Base-by-base conservation (phyloP, 805 yeast species). In the Metschnikowia colocasiae region DNA sequence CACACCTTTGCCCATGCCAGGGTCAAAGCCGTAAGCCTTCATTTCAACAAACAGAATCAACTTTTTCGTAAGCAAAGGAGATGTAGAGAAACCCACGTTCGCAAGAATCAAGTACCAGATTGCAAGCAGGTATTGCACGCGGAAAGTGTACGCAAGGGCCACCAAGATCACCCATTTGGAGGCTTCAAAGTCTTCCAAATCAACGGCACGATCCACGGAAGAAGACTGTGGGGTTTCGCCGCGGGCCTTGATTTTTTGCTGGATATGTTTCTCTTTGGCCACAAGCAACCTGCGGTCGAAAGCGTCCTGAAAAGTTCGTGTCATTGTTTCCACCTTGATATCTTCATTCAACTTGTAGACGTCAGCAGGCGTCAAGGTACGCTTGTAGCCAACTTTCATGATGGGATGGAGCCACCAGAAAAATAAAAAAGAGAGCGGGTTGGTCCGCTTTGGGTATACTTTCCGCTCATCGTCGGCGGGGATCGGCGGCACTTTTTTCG, bases 331-430 rank as follows among this genome's bases (percentile, higher is more conserved):
- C 20, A 71, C 69, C 44, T 65, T 64, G 33, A 67, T 54, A 32
- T 67, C 66, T 29, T 69, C 71, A 15, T 64, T 57, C 32, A 72
- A 59, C 18, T 48, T 53, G 53, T 52, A 85, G 53, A 85, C 60
- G 63, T 87, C 94, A 40, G 78, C 75, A 1, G 85, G 81, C 36
- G 77, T 78, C 38, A 87, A 64, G 0, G 91, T 84, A 58, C 94
- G 73, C 61, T 80, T 83, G 62, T 86, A 86, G 6, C 95, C 94
- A 6, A 78, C 76, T 13, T 64, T 66, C 71, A 87, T 64, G 34
- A 86, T 56, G 0, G 90, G 90, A 22, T 65, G 57, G 39, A 86
- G 63, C 91, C 92, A 87, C 80, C 83, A 75, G 60, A 85, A 81
- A 55, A 81, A 77, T 0, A 72, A 40, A 53, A 65, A 65, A 12